Evolutionary conservation across 2,329 filamentous ascomycete species (phyloP), one percentile per base, ranked within the genome.

Genomic region (Cercospora sp.): DNA sequence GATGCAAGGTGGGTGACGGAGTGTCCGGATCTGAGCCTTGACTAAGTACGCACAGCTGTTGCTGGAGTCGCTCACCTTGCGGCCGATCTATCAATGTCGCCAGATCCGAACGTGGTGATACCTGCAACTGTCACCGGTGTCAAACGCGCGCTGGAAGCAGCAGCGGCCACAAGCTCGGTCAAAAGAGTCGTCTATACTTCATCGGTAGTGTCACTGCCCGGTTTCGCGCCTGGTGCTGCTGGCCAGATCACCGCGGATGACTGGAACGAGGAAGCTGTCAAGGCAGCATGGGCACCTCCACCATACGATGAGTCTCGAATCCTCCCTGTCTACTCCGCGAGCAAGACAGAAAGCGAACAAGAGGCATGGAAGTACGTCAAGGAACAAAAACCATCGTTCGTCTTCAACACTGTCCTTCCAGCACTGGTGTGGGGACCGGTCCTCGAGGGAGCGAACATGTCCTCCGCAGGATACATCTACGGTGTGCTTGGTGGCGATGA

Each of bases 131-230:
- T 65, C 45, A 32, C n/a, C 5, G 51, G 62, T 3, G 28, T 45
- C 30, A 65, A 58, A 18, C 55, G 30, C 37, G 32, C n/a, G 5
- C 34, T 65, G n/a, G 34, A 64, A 13, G 51, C 51, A 16, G 62
- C 62, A 16, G 62, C 51, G 6, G 26, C 49, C n/a, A 58, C 49
- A 5, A 5, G 4, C 7, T 49, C 24, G 3, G 51, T 65, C 12
- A 65, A 59, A 59, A 30, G 49, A 3, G 45, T 65, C 10, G 62
- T 65, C n/a, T 65, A 59, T 28, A 65, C 62, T 2, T 65, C 51
- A 1, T 58, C 62, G 12, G n/a, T 18, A 1, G 32, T 45, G 12
- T 7, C 62, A 18, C 8, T 55, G 8, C 62, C 51, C 30, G 13
- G 26, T 8, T 37, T 18, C 13, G 40, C 24, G 28, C 30, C 30